Conservation (phyloP, 306 rosid genomes). For the Pyrus betulifolia region DNA sequence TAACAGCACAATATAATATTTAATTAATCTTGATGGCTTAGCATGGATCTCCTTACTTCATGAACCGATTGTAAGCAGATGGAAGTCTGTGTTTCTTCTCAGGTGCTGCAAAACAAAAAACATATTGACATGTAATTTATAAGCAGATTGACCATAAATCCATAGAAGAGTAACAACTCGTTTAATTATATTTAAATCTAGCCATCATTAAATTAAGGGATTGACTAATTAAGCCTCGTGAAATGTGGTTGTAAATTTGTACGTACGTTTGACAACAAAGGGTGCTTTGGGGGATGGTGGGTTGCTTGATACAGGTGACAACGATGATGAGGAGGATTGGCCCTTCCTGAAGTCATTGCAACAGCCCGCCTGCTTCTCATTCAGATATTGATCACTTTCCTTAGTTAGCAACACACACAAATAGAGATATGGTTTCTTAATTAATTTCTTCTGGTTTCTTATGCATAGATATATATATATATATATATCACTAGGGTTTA, state of each 20-base stretch:
- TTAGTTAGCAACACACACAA: background rate
- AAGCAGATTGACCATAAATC: background rate
- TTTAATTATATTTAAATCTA: too few relatives aligned
- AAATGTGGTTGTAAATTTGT: background rate
- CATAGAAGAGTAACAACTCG: background rate
- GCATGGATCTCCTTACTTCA: slow-evolving; percentile 61
- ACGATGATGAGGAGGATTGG: slow-evolving; percentile 45
- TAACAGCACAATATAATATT: background rate
- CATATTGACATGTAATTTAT: background rate
- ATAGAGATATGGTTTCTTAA: background rate
- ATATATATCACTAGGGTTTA: background rate
- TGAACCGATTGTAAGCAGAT: slow-evolving; percentile 96
- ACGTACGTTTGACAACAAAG: slow-evolving; percentile 85
- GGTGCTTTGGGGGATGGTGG: slow-evolving; percentile 78
- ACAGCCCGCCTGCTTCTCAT: slow-evolving; percentile 47
- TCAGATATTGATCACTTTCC: background rate
- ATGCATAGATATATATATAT: background rate
- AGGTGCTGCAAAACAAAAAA: slow-evolving; percentile 57
- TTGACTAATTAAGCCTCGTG: background rate
- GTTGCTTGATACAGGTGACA: slow-evolving; percentile 53
- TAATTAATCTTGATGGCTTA: background rate
- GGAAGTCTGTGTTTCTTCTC: slow-evolving; percentile 98
- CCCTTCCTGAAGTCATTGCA: slow-evolving; percentile 54
- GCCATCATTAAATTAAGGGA: too few relatives aligned
- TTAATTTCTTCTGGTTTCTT: background rate